These are phyloP conservation scores for Linderniella brevidens DNA, from an alignment of 257 asterid species.

Conservation along the genomic window DNA sequence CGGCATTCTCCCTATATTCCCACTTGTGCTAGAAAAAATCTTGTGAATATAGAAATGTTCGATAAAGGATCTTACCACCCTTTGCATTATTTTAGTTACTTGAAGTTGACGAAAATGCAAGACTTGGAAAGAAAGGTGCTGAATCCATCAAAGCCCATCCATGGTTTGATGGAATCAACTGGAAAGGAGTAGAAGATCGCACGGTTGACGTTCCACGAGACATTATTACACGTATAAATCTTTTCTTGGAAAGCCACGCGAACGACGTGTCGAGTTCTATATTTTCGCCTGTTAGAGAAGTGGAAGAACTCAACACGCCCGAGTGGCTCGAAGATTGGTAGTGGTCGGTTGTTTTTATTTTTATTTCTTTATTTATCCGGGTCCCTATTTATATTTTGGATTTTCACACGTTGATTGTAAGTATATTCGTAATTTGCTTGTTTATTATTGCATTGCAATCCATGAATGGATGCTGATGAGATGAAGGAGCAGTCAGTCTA, in stretches of 20 bases:
- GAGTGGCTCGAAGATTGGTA: constrained; percentile 93
- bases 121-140: constrained; percentile 68
- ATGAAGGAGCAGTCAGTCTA: too few relatives aligned
- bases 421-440: too few relatives aligned
- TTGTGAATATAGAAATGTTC: not conserved
- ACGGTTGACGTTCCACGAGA: constrained; percentile 36
- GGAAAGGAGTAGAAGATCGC: constrained; percentile 43
- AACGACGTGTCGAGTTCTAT: constrained; percentile 23
- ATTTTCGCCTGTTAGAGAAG: constrained; percentile 27
- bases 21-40: not conserved
- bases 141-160: constrained; percentile 64
- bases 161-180: constrained; percentile 62
- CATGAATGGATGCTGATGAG: too few relatives aligned
- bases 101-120: constrained; percentile 61
- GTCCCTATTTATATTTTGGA: too few relatives aligned
- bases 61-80: constrained; percentile 11
- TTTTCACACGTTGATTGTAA: too few relatives aligned
- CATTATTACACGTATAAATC: constrained; percentile 48
- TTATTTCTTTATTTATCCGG: too few relatives aligned
- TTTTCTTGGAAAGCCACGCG: constrained; percentile 25
- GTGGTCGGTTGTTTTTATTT: not conserved
- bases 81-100: constrained; percentile 36
- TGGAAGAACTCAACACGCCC: constrained; percentile 44
- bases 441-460: too few relatives aligned
- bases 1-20: too few relatives aligned